These are phyloP conservation scores for Suillus ampliporus DNA, from an alignment of 768 basidiomycete species.

Conservation along the genomic window DNA sequence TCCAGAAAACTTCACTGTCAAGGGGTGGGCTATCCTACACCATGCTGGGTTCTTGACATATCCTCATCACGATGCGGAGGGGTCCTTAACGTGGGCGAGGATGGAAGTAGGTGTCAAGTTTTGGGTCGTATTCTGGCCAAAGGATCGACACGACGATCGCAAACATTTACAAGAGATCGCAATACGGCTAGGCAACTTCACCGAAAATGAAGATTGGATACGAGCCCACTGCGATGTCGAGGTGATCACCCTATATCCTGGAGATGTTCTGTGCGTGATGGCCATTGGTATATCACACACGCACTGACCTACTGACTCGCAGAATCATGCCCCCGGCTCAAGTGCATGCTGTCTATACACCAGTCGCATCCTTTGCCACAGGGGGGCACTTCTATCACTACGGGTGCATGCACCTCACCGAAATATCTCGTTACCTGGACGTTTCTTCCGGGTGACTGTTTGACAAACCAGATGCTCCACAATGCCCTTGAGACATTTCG, in stretches of 20 bases:
- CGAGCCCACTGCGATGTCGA: neutral
- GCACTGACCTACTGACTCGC: too few relatives aligned
- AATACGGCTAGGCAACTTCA: neutral
- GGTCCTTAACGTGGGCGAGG: neutral
- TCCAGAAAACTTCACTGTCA: neutral
- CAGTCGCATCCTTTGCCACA: neutral
- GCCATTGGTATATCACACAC: neutral
- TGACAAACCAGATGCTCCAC: slow-evolving; percentile 4
- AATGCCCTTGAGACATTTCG: neutral
- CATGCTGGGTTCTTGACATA: slow-evolving; percentile 18
- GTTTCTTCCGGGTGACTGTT: neutral
- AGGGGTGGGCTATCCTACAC: slow-evolving; percentile 13
- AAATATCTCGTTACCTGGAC: slow-evolving; percentile 2
- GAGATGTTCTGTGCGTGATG: too few relatives aligned
- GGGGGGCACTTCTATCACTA: slow-evolving; percentile 18
- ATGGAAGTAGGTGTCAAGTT: neutral
- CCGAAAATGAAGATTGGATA: neutral
- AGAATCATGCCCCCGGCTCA: slow-evolving; percentile 17
- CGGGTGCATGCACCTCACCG: slow-evolving; percentile 13
- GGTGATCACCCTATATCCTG: neutral
- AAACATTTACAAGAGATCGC: neutral
- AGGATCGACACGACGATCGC: neutral
- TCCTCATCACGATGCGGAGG: slow-evolving; percentile 16
- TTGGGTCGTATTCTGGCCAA: neutral
- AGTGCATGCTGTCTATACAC: slow-evolving; percentile 13